Evolutionary conservation across 139 green algal species (phyloP).

Genomic region (Protoeuglena noctilucae): DNA sequence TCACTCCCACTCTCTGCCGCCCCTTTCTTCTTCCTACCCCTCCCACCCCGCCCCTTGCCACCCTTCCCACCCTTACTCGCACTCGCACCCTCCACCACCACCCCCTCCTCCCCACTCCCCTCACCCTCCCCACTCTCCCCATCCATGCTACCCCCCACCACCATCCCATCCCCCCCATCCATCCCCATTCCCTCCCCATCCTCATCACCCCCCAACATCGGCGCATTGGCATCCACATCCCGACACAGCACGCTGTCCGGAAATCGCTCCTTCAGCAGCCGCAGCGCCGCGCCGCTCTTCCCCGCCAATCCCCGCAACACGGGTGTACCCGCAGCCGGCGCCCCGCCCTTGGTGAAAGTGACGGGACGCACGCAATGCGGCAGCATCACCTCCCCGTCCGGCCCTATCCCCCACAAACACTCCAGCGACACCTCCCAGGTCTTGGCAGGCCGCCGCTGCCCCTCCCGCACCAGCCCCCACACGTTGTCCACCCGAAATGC

Average conservation of each 20-base stretch:
- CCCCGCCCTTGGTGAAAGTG: constrained; percentile 15
- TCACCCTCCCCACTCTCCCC: constrained; percentile 7
- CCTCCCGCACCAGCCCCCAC: neutral
- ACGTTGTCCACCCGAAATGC: constrained; percentile 7
- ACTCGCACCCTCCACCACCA: neutral
- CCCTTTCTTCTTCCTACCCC: too few species aligned
- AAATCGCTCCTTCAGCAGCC: constrained; percentile 37
- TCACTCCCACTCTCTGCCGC: too few species aligned
- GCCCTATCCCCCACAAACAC: too few species aligned
- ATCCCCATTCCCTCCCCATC: neutral
- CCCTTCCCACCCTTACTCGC: neutral
- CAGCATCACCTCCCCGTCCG: neutral
- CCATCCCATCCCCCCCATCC: neutral
- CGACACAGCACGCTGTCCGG: neutral
- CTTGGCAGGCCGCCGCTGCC: neutral
- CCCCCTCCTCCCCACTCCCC: neutral
- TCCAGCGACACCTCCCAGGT: constrained; percentile 3
- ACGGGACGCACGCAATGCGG: constrained; percentile 10
- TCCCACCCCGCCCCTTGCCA: too few species aligned
- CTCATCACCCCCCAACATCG: constrained; percentile 13
- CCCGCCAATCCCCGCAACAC: constrained; percentile 55
- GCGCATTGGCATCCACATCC: constrained; percentile 1
- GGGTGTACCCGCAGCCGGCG: constrained; percentile 28
- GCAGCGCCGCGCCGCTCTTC: constrained; percentile 53
- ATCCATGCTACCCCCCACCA: constrained; percentile 1